Evolutionary conservation across 352 stramenopile species (phyloP), one percentile per base, ranked within the genome.

Genomic region (Elongisporangium prolatum): DNA sequence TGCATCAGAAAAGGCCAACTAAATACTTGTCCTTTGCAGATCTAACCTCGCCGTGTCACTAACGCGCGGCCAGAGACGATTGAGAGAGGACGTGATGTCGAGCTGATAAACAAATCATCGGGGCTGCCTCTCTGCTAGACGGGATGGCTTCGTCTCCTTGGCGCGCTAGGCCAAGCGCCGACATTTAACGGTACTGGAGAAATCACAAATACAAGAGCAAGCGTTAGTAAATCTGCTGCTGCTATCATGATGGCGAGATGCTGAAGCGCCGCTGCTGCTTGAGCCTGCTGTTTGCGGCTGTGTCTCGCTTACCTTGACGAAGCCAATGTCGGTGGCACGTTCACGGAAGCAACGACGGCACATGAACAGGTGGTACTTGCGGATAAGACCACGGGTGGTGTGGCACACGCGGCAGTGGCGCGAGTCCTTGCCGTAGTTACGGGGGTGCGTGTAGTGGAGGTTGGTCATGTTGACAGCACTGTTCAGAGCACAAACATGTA

Each of bases 281-380:
- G 28, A 40, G 28, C 28, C 28, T 40, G 28, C 28, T 40, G 28
- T 9, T 40, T n/a, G n/a, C n/a, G n/a, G 28, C 9, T 40, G 28
- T 40, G 14, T 40, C 28, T 13, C 3, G 50, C 63, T 60, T 79
- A 97, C 89, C 89, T 98, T 98, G 68, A 93, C 72, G 77, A 98
- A 98, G 61, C 95, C 95, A 79, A 98, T 98, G 71, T 98, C 81
- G 60, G 75, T 93, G 68, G 93, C 93, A 72, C 93, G 88, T 74
- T 97, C 89, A 57, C 93, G 85, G 88, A 98, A 98, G 84, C 95
- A 98, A 64, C 95, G 93, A 76, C 95, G 90, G 89, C 95, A 98
- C 84, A 98, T 97, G 77, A 96, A 94, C 65, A 98, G 72, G 73
- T 92, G 74, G 78, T 98, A 98, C 85, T 98, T 98, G 75, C 91